Base-by-base conservation (phyloP, 164 flowering plant genomes). In the Tetracentron sinense region DNA sequence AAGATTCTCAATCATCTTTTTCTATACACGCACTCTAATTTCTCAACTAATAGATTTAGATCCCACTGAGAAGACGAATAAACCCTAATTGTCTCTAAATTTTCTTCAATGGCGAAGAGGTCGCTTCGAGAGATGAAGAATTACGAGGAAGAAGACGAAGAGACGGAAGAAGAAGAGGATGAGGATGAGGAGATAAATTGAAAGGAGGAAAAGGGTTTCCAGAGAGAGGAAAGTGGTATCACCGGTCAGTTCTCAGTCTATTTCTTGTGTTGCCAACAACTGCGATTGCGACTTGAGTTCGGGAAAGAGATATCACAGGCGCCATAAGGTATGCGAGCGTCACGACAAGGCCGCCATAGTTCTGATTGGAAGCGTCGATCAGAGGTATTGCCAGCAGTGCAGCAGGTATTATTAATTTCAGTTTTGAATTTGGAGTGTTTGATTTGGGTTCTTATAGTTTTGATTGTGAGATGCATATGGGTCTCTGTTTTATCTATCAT, bases 351-450 rank as follows among this genome's bases (percentile, higher is more conserved):
- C 74, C 0, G 35, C 61, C 31, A 48, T 60, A 2, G 73, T 70
- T 55, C 16, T 47, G 44, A 61, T 70, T 1, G 27, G 16, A 3
- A 68, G 74, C 29, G 6, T 65, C 47, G 52, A 56, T 4, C 65
- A 65, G 63, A 65, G 74, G 62, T 71, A 55, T 56, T 71, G 74
- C 58, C 74, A 71, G 54, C 74, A 71, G 29, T 71, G 73, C 49
- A 70, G 73, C 73, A 63, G 67, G 73, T 70, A 58, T 53, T 20
- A 59, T 8, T 33, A n/a, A n/a, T n/a, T n/a, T n/a, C n/a, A n/a
- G n/a, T n/a, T n/a, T n/a, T n/a, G n/a, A n/a, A n/a, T n/a, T n/a
- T n/a, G n/a, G n/a, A n/a, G n/a, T n/a, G n/a, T n/a, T n/a, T n/a
- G n/a, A n/a, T n/a, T n/a, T n/a, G n/a, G n/a, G n/a, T n/a, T n/a